phyloP scores from a whole-genome alignment of 2,329 filamentous ascomycete species.

The Didymella lethalis region DNA sequence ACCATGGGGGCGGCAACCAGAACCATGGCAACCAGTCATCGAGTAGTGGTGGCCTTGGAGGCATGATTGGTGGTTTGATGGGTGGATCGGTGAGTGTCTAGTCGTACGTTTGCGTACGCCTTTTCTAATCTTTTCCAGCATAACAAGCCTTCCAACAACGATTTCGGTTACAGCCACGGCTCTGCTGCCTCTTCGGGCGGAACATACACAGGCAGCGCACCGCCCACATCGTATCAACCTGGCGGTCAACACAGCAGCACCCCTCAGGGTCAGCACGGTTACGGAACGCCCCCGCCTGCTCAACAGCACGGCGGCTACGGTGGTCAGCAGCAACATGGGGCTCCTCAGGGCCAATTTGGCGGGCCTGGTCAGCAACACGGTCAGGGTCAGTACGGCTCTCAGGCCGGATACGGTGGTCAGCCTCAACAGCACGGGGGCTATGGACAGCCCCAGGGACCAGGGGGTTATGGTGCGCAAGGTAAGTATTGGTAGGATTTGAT shows the following conservation, averaged over 20 bases:
- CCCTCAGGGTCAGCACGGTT: conserved; percentile 31
- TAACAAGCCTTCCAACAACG: conserved; percentile 51
- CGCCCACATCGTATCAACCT: conserved; percentile 67
- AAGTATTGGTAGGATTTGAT: not conserved
- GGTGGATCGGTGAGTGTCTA: conserved; percentile 46
- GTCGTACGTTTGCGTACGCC: not conserved
- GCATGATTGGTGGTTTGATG: conserved; percentile 46
- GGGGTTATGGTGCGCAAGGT: conserved; percentile 35
- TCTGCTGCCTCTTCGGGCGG: conserved; percentile 58
- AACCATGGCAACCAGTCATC: conserved; percentile 17
- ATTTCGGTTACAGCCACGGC: conserved; percentile 66
- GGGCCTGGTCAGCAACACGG: conserved; percentile 22
- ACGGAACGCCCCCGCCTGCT: conserved; percentile 30
- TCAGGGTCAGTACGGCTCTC: conserved; percentile 30
- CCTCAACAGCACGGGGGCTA: conserved; percentile 34
- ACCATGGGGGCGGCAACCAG: conserved; percentile 6
- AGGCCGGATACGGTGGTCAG: conserved; percentile 38
- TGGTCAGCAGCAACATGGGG: conserved; percentile 29
- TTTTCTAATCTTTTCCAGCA: conserved; percentile 34
- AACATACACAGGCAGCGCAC: conserved; percentile 69
- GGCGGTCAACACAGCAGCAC: conserved; percentile 35
- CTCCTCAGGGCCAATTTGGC: conserved; percentile 22
- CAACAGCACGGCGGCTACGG: conserved; percentile 30
- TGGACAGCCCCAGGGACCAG: conserved; percentile 29
- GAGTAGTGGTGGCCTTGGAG: conserved; percentile 31